Evolutionary conservation across 2,329 filamentous ascomycete species (phyloP).

Genomic region (Paramyrothecium sp.): DNA sequence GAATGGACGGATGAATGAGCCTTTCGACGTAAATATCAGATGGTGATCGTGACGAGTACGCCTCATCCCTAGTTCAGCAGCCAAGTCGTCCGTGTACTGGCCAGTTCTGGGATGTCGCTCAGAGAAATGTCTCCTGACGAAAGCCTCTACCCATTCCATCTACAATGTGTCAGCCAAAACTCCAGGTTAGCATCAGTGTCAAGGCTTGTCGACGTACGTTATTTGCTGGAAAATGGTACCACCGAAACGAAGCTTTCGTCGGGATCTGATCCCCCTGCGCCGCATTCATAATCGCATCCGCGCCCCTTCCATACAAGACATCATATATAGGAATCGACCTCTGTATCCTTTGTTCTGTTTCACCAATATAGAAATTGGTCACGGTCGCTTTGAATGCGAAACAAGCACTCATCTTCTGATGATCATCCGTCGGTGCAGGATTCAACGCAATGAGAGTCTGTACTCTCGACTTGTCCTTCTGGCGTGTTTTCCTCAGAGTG

Average conservation of each 20-base stretch:
- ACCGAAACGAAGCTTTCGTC: constrained; percentile 3
- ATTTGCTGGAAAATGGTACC: constrained; percentile 8
- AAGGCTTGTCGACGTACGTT: not conserved
- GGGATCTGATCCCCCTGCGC: not conserved
- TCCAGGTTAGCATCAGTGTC: too few relatives aligned
- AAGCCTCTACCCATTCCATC: constrained; percentile 8
- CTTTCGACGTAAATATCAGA: constrained; percentile 4
- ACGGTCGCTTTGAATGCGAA: constrained; percentile 7
- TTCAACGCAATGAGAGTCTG: constrained; percentile 3
- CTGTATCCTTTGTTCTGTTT: constrained; percentile 5
- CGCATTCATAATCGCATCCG: constrained; percentile 3
- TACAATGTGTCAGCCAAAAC: not conserved
- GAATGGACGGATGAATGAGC: constrained; percentile 5
- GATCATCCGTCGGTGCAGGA: constrained; percentile 4
- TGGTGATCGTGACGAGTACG: constrained; percentile 24
- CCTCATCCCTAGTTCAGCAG: constrained; percentile 2
- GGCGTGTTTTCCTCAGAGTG: too few relatives aligned
- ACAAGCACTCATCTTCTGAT: constrained; percentile 7
- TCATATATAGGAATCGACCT: constrained; percentile 4
- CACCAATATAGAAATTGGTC: constrained; percentile 5
- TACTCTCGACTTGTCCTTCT: not conserved
- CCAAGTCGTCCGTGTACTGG: constrained; percentile 1
- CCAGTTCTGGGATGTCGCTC: constrained; percentile 1
- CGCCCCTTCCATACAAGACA: constrained; percentile 5
- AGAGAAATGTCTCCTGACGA: constrained; percentile 5